Conservation (phyloP, 345 rosid genomes). For the Salix koriyanagi region DNA sequence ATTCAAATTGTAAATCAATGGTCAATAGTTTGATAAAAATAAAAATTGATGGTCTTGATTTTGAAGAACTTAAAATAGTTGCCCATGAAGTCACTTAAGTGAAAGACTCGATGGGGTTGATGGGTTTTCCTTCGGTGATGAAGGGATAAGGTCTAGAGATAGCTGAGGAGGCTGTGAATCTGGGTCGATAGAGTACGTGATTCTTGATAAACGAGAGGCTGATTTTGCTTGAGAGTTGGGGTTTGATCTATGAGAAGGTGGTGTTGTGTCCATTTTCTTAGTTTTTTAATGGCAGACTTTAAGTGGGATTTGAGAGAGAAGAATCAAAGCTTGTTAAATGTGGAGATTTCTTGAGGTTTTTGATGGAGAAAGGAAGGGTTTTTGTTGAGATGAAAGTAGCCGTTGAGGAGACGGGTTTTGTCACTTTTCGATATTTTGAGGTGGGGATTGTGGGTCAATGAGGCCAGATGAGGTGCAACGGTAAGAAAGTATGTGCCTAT, state of each 20-base stretch:
- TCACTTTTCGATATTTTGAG: neutral
- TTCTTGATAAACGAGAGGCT: conserved; percentile 62
- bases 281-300: conserved; percentile 2
- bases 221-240: conserved; percentile 45
- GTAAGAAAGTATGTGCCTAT: conserved; percentile 18
- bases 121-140: conserved; percentile 41
- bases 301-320: neutral
- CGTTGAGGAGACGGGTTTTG: conserved; percentile 29
- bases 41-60: no score
- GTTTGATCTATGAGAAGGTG: conserved; percentile 46
- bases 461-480: conserved; percentile 32
- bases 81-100: conserved; percentile 7
- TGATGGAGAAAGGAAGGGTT: neutral
- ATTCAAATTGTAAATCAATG: no score
- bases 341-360: neutral
- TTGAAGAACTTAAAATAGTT: no score
- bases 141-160: conserved; percentile 44
- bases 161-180: conserved; percentile 26
- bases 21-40: no score
- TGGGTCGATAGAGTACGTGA: conserved; percentile 21
- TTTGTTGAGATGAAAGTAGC: conserved; percentile 23
- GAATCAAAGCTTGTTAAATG: neutral
- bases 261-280: conserved; percentile 44
- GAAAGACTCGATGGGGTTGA: conserved; percentile 44
- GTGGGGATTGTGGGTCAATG: conserved; percentile 4